These are phyloP conservation scores for Mortierella sp. DNA, from an alignment of 371 early-diverging fungal genomes.

Conservation along the genomic window DNA sequence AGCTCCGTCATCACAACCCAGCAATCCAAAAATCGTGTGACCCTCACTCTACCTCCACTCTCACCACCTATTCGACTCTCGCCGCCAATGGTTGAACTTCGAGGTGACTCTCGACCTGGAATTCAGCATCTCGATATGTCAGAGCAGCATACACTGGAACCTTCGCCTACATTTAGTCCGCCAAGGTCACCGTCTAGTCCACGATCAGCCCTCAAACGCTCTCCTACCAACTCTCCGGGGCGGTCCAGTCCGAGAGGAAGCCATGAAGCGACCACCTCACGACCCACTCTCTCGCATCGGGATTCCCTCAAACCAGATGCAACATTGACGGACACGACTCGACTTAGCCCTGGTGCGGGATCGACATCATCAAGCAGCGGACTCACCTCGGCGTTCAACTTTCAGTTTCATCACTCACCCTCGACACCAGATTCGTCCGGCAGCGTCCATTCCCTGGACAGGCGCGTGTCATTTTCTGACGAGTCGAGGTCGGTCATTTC, in stretches of 20 bases:
- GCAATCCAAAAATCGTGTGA: not conserved
- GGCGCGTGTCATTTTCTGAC: conserved; percentile 34
- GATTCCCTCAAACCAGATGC: conserved; percentile 14
- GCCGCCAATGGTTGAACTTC: conserved; percentile 4
- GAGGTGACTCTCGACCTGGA: not conserved
- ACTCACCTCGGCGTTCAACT: not conserved
- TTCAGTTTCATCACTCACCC: conserved; percentile 5
- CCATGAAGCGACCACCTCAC: not conserved
- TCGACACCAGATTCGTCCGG: conserved; percentile 24
- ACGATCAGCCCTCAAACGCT: conserved; percentile 8
- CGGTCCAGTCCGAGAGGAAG: not conserved
- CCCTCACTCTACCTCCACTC: conserved; percentile 15
- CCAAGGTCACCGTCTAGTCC: conserved; percentile 31
- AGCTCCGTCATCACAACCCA: conserved; percentile 5
- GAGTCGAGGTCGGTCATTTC: conserved; percentile 9
- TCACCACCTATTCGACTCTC: conserved; percentile 10
- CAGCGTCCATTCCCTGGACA: conserved; percentile 19
- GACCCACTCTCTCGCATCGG: not conserved
- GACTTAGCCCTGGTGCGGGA: conserved; percentile 12
- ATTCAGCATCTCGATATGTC: not conserved
- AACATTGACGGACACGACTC: not conserved
- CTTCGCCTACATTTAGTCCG: conserved; percentile 20
- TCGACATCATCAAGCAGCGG: not conserved
- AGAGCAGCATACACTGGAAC: conserved; percentile 14
- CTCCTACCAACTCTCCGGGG: conserved; percentile 12